These are phyloP conservation scores for Cladosporium sp. DNA, from an alignment of 2,329 filamentous ascomycete genomes.

Conservation along the genomic window DNA sequence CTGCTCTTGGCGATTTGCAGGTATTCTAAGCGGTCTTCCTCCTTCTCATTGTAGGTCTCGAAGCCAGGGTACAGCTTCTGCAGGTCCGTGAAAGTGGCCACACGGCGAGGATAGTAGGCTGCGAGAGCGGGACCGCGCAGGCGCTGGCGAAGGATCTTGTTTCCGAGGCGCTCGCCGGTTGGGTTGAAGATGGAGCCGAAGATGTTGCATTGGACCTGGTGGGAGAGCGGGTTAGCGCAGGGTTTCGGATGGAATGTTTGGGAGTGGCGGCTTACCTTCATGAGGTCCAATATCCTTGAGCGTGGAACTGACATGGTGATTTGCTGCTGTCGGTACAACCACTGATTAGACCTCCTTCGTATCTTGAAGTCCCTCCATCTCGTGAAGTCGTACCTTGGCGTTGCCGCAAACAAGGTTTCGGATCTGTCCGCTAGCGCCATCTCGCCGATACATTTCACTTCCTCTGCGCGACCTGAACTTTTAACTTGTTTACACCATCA, in stretches of 20 bases:
- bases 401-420: constrained; percentile 2
- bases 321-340: not conserved
- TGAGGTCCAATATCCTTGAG: constrained; percentile 58
- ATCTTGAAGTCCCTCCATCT: not conserved
- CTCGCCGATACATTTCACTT: not conserved
- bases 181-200: constrained; percentile 93
- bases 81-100: constrained; percentile 68
- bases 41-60: constrained; percentile 66
- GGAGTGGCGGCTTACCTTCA: constrained; percentile 58
- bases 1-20: constrained; percentile 60
- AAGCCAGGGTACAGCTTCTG: constrained; percentile 65
- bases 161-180: constrained; percentile 72
- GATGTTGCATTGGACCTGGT: constrained; percentile 79
- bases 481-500: not conserved
- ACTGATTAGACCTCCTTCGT: too few relatives aligned
- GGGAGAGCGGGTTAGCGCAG: not conserved
- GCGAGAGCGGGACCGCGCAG: constrained; percentile 77
- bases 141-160: constrained; percentile 85
- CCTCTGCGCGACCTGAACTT: not conserved
- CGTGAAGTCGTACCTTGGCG: not conserved
- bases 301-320: constrained; percentile 48
- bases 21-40: constrained; percentile 74
- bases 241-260: not conserved
- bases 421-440: not conserved
- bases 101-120: constrained; percentile 79